Evolutionary conservation across 768 basidiomycete species (phyloP).

Genomic region (Lentinus tigrinus): DNA sequence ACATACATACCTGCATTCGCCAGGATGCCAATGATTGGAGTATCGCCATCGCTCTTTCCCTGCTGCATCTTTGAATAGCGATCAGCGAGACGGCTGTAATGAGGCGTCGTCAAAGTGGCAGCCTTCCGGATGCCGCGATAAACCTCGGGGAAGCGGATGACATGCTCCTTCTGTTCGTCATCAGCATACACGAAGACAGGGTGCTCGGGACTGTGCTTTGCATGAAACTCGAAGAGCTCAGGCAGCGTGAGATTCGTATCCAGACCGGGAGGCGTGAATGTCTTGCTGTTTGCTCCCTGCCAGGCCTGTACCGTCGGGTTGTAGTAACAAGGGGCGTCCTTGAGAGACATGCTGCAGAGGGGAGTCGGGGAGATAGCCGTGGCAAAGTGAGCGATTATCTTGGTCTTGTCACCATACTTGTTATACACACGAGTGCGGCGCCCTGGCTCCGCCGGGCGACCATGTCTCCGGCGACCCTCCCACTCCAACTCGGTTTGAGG

Average conservation of each 20-base stretch:
- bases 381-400: no score
- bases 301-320: not conserved
- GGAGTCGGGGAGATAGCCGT: no score
- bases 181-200: conserved; percentile 3
- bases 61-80: not conserved
- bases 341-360: not conserved
- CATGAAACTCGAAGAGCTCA: conserved; percentile 10
- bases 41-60: not conserved
- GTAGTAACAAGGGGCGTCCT: not conserved
- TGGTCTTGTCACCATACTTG: no score
- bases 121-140: conserved; percentile 5
- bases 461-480: no score
- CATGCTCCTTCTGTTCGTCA: not conserved
- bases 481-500: no score
- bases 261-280: conserved; percentile 2
- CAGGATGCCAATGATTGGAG: conserved; percentile 6
- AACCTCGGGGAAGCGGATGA: conserved; percentile 4
- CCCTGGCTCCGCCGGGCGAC: no score
- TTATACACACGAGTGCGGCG: no score
- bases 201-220: conserved; percentile 4
- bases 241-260: conserved; percentile 2
- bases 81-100: not conserved
- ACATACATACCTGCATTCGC: conserved; percentile 9
- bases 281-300: conserved; percentile 4
- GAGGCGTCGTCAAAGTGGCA: not conserved